phyloP scores from a whole-genome alignment of 257 asterid species.

The Nicotiana otophora region DNA sequence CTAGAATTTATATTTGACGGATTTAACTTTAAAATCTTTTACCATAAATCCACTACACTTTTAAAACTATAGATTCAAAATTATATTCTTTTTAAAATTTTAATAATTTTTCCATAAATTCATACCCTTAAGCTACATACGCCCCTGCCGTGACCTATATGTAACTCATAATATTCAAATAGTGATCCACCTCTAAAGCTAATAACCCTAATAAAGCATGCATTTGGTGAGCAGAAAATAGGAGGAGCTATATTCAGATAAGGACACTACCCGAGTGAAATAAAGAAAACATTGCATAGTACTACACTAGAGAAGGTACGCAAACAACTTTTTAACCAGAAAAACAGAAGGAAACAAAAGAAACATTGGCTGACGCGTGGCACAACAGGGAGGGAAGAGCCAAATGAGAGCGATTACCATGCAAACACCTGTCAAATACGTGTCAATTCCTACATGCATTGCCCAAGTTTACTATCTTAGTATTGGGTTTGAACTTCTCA shows the following conservation, averaged over 20 bases:
- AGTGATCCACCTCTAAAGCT: no score
- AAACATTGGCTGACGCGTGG: slow-evolving; percentile 38
- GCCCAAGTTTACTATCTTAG: slow-evolving; percentile 5
- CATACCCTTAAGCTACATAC: no score
- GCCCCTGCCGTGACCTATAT: no score
- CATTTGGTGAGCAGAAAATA: not conserved
- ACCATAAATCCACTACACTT: no score
- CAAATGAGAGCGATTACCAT: not conserved
- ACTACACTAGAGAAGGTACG: not conserved
- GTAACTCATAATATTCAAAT: no score
- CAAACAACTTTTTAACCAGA: not conserved
- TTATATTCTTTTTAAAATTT: no score
- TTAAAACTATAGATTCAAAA: no score
- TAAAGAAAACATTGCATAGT: no score
- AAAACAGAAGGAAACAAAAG: not conserved
- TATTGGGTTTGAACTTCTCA: slow-evolving; percentile 1
- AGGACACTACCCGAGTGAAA: not conserved
- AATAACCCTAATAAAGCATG: no score
- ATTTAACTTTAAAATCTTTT: no score
- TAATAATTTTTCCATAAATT: no score
- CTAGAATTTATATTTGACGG: no score
- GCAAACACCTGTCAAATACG: slow-evolving; percentile 46
- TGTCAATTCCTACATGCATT: slow-evolving; percentile 29
- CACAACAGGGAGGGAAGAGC: not conserved
- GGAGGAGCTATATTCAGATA: not conserved